Evolutionary conservation across 2,329 filamentous ascomycete species (phyloP).

Genomic region (Pseudogymnoascus sp.): DNA sequence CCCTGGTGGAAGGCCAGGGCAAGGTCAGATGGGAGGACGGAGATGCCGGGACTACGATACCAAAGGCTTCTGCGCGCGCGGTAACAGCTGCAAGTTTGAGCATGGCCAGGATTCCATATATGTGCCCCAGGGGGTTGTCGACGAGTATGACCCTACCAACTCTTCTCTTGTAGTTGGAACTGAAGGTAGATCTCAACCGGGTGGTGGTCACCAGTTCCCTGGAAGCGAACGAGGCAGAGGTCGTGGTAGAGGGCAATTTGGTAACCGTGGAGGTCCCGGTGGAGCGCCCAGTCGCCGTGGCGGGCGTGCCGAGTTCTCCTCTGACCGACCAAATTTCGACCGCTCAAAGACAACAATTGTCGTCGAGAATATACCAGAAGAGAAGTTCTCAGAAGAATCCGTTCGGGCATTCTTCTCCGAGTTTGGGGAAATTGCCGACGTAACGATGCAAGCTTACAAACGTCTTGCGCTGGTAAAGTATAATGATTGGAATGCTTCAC

Average conservation of each 20-base stretch:
- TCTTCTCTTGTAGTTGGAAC: constrained; percentile 33
- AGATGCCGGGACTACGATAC: constrained; percentile 63
- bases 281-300: constrained; percentile 18
- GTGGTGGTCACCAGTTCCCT: constrained; percentile 15
- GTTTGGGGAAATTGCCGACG: constrained; percentile 57
- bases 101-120: constrained; percentile 50
- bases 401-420: constrained; percentile 62
- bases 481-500: constrained; percentile 55
- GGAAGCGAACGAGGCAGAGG: constrained; percentile 26
- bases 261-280: constrained; percentile 19
- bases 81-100: constrained; percentile 59
- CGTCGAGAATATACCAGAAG: constrained; percentile 68
- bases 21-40: constrained; percentile 10
- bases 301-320: constrained; percentile 49
- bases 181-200: constrained; percentile 13
- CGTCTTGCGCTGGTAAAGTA: constrained; percentile 63
- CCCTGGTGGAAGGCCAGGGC: background rate
- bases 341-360: constrained; percentile 59
- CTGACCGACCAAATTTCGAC: constrained; percentile 54
- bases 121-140: constrained; percentile 25
- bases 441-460: constrained; percentile 57
- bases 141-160: constrained; percentile 53
- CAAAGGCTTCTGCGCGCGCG: constrained; percentile 63
- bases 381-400: constrained; percentile 55
- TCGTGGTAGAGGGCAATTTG: constrained; percentile 26